Conservation (phyloP, 305 asterid genomes). For the Fraxinus xanthoxyloides region DNA sequence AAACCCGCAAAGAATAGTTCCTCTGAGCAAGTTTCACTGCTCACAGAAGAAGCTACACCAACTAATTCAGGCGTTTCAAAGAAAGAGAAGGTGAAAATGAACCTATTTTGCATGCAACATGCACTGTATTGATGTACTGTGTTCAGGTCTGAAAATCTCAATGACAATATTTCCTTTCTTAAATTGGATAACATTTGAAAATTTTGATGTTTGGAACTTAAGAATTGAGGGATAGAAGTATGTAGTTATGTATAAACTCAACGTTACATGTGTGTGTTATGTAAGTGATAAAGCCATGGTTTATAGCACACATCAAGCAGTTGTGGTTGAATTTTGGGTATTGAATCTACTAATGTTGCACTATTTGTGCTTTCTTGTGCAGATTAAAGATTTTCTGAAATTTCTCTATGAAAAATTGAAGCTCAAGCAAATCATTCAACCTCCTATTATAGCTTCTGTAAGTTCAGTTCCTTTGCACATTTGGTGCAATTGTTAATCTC, state of each 20-base stretch:
- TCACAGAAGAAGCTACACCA: conserved; percentile 47
- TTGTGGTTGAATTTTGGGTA: background rate
- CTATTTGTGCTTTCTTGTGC: conserved; percentile 34
- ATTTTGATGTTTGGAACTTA: conserved; percentile 5
- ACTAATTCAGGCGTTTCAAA: conserved; percentile 36
- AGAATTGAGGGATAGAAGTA: conserved; percentile 3
- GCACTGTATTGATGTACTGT: background rate
- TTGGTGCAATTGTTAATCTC: background rate
- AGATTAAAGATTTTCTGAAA: conserved; percentile 64
- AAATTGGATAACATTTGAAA: background rate
- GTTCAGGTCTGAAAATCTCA: background rate
- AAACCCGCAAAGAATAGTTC: conserved; percentile 34
- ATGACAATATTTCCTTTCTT: conserved; percentile 6
- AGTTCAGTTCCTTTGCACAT: conserved; percentile 36
- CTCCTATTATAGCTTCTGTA: conserved; percentile 98
- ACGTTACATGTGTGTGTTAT: background rate
- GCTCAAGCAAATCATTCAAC: conserved; percentile 95
- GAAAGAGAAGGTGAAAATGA: conserved; percentile 51
- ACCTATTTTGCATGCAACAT: conserved; percentile 12
- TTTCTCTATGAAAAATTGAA: conserved; percentile 78
- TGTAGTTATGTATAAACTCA: background rate
- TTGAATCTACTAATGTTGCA: conserved; percentile 14
- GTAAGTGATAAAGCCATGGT: conserved; percentile 1
- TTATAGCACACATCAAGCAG: background rate
- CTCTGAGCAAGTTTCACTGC: conserved; percentile 72